A percentile compares a stretch with the other conserved stretches of the same genome.
Evolutionary conservation across 163 green algal species (phyloP).

Genomic region (Scenedesmus sp.): DNA sequence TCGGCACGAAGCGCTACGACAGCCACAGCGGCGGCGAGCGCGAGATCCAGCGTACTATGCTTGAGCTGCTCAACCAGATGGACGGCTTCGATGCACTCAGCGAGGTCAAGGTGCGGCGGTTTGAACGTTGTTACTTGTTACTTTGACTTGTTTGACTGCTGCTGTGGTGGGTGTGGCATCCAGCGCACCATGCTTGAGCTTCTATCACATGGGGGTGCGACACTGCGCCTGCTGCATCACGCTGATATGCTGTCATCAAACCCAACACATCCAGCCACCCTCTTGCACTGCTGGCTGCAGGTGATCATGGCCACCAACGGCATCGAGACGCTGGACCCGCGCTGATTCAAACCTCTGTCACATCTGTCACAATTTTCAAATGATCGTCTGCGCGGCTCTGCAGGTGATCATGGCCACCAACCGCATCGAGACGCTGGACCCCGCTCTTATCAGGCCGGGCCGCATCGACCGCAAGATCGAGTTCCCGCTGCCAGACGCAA

Average conservation of each 20-base stretch:
- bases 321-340: conserved; percentile 92
- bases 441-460: conserved; percentile 96
- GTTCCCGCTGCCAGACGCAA: conserved; percentile 98
- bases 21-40: conserved; percentile 93
- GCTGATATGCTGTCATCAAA: too few relatives aligned
- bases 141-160: neutral
- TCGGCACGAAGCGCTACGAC: conserved; percentile 99
- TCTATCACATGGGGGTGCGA: too few relatives aligned
- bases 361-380: too few relatives aligned
- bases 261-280: too few relatives aligned
- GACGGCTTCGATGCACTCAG: conserved; percentile 97
- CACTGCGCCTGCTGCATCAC: neutral
- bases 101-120: conserved; percentile 94
- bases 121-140: neutral
- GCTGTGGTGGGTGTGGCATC: neutral
- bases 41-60: conserved; percentile 99
- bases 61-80: conserved; percentile 99
- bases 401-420: conserved; percentile 99
- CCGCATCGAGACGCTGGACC: conserved; percentile 97
- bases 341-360: too few relatives aligned
- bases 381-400: neutral
- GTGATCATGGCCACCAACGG: conserved; percentile 98
- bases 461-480: conserved; percentile 99
- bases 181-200: too few relatives aligned
- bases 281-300: conserved; percentile 51